Evolutionary conservation across 2,329 filamentous ascomycete genomes (phyloP).

Genomic region (Penicillium vulpinum): DNA sequence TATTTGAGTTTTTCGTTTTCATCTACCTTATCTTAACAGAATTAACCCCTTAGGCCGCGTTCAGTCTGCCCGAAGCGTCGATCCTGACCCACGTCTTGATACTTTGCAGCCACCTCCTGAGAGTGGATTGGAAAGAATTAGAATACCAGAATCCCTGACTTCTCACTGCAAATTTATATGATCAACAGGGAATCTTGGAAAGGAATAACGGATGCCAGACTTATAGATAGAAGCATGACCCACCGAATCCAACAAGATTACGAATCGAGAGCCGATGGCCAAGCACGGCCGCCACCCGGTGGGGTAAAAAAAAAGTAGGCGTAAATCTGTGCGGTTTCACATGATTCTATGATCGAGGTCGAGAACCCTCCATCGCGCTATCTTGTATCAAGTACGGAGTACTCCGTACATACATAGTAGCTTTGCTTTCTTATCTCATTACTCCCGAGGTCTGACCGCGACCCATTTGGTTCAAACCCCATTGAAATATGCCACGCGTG

Average conservation of each 20-base stretch:
- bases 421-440: not conserved
- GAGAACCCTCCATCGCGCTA: not conserved
- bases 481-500: not conserved
- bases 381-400: no score
- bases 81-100: slow-evolving; percentile 1
- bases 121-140: not conserved
- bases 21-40: not conserved
- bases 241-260: slow-evolving; percentile 17
- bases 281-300: slow-evolving; percentile 9
- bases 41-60: slow-evolving; percentile 4
- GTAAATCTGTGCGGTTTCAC: slow-evolving; percentile 1
- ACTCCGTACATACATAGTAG: no score
- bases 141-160: no score
- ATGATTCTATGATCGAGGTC: not conserved
- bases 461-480: not conserved
- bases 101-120: slow-evolving; percentile 5
- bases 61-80: not conserved
- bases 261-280: slow-evolving; percentile 12
- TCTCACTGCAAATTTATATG: not conserved
- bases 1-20: not conserved
- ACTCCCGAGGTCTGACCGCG: not conserved
- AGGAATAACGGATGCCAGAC: not conserved
- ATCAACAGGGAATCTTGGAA: not conserved
- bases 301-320: slow-evolving; percentile 4
- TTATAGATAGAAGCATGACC: slow-evolving; percentile 20